Base-by-base conservation (phyloP, 768 basidiomycete genomes). In the Multifurca ochricompacta region DNA sequence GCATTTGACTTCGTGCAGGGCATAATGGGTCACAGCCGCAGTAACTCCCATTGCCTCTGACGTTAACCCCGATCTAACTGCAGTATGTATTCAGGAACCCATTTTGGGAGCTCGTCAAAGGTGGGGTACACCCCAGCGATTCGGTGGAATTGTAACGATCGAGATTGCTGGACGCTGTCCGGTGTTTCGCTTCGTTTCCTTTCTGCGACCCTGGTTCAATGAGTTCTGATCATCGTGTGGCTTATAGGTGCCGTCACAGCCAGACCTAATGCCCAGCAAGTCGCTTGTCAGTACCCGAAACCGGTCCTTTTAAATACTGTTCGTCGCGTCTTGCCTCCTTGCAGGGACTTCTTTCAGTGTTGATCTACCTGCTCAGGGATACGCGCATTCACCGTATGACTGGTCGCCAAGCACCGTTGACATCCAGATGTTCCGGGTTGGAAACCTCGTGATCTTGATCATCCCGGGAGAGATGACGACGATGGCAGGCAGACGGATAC, bases 381-480 rank as follows among this genome's bases (percentile, higher is more conserved):
- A 74, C 62, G 83, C 85, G 6, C 71, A 79, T 57, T 61, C 62
- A 6, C 88, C 87, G 13, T 89, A 91, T 64, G 74, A 79, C 51
- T 90, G 88, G 89, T 75, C 83, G 9, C 82, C 85, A 1, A 76
- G 74, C 63, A 83, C 78, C 1, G 86, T 89, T 42, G 80, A 87
- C 62, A 73, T 88, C 43, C 88, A 89, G 69, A 82, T 88, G 73
- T 70, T 88, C 51, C 85, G 86, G 35, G 74, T 83, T 31, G 88
- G 88, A 36, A 82, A 86, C 54, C 75, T 88, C 57, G 83, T 88
- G 50, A 81, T 88, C 67, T 72, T 87, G 54, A 75, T 87, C 59
- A 78, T 88, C 63, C 85, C 87, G 16, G 85, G 85, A 28, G 88
- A 91, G 66, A 67, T 87, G 53, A 90, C 87, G 5, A 91, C 88